Conservation (phyloP, 2,329 filamentous ascomycete species). For the Alternaria angustiovoidea region DNA sequence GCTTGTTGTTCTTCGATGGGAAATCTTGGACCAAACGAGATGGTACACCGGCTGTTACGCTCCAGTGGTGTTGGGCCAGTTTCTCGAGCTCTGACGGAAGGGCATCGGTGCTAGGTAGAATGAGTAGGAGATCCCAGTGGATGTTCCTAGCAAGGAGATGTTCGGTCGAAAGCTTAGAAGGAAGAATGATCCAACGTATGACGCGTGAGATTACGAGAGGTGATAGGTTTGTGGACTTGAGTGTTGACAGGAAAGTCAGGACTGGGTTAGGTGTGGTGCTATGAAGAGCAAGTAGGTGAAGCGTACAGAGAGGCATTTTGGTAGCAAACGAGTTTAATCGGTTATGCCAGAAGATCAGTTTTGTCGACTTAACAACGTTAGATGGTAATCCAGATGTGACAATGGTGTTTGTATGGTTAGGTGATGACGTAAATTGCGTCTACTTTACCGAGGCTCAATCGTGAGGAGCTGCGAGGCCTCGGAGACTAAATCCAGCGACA, state of each 20-base stretch:
- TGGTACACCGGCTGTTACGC: constrained; percentile 55
- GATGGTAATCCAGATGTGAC: neutral
- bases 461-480: constrained; percentile 16
- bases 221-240: constrained; percentile 44
- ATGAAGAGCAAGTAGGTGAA: constrained; percentile 57
- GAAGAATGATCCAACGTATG: constrained; percentile 61
- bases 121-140: constrained; percentile 60
- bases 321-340: constrained; percentile 9
- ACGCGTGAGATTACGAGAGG: constrained; percentile 56
- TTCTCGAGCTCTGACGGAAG: constrained; percentile 38
- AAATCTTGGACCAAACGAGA: constrained; percentile 52
- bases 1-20: constrained; percentile 44
- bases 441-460: constrained; percentile 30
- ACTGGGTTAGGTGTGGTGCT: constrained; percentile 44
- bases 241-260: constrained; percentile 52
- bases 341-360: neutral
- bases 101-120: constrained; percentile 44
- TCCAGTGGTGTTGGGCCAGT: constrained; percentile 45
- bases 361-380: neutral
- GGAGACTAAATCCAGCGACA: neutral
- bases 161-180: constrained; percentile 53
- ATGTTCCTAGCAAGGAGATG: constrained; percentile 53
- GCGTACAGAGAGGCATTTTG: constrained; percentile 60
- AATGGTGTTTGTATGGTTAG: constrained; percentile 4
- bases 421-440: constrained; percentile 32